Percentiles rank a stretch among this genome's conserved stretches.
These are phyloP conservation scores for Guillardia theta DNA, from an alignment of 78 protist genomes.

Conservation along the genomic window DNA sequence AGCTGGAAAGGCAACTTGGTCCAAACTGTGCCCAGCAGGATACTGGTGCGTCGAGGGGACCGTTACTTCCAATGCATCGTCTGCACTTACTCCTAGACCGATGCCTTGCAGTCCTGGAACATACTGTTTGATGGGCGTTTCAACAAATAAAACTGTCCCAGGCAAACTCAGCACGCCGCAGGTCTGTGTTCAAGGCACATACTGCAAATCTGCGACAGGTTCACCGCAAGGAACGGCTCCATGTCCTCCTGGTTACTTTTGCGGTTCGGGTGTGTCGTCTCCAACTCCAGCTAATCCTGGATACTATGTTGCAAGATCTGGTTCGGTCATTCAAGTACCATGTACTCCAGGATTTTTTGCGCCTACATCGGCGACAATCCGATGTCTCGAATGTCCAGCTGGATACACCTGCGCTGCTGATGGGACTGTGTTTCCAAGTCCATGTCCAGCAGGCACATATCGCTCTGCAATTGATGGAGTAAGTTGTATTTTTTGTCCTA, in stretches of 20 bases:
- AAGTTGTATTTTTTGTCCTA: neutral
- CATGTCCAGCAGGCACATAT: neutral
- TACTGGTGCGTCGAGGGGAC: conserved; percentile 3
- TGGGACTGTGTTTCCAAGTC: neutral
- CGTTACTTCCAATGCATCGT: neutral
- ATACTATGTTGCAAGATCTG: neutral
- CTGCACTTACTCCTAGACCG: neutral
- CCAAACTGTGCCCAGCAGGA: conserved; percentile 4
- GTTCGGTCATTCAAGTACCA: neutral
- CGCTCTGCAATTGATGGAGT: neutral
- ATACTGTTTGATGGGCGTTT: neutral
- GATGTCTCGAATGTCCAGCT: neutral
- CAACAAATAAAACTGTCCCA: neutral
- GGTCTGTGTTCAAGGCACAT: conserved; percentile 18
- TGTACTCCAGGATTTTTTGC: neutral
- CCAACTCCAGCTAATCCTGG: neutral
- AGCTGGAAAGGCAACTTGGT: neutral
- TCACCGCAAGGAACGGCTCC: conserved; percentile 38
- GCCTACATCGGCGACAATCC: neutral
- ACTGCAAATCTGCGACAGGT: neutral
- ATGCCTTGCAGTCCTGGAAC: neutral
- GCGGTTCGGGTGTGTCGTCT: neutral
- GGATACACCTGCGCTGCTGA: neutral
- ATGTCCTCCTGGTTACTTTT: conserved; percentile 9
- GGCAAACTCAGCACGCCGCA: neutral